phyloP scores from a whole-genome alignment of 352 stramenopile species.

The Phytophthora megakarya region DNA sequence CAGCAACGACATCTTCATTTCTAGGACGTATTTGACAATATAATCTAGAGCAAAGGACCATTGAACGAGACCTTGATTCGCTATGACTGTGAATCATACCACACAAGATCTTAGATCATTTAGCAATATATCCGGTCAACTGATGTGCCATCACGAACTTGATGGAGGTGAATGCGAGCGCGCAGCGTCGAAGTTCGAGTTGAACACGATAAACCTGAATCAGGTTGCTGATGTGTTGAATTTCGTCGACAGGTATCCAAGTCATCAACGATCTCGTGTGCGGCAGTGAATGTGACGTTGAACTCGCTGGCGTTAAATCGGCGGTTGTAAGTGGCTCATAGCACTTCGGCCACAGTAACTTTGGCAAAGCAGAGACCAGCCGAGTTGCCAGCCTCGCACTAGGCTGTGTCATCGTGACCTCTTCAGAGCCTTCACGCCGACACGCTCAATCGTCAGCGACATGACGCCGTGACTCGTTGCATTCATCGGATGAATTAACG shows the following conservation, averaged over 20 bases:
- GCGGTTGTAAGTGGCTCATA: not conserved
- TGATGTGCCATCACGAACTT: constrained; percentile 3
- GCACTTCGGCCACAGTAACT: not conserved
- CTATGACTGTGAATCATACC: not conserved
- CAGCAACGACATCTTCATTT: not conserved
- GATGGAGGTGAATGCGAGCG: not conserved
- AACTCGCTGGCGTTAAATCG: not conserved
- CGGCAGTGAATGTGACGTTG: constrained; percentile 2
- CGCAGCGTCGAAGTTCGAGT: not conserved
- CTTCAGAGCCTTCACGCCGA: no score
- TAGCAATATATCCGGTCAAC: not conserved
- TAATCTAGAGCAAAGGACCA: no score
- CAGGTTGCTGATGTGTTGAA: constrained; percentile 14
- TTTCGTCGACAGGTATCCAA: constrained; percentile 15
- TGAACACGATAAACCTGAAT: no score
- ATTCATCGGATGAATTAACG: no score
- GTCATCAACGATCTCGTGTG: constrained; percentile 9
- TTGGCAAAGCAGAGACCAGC: not conserved
- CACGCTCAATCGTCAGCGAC: no score
- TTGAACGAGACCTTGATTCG: no score
- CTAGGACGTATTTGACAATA: no score
- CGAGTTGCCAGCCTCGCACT: no score
- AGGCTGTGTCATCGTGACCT: no score
- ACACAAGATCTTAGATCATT: not conserved
- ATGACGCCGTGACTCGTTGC: no score